Evolutionary conservation across 768 basidiomycete genomes (phyloP).

Genomic region (Lentinula edodes): DNA sequence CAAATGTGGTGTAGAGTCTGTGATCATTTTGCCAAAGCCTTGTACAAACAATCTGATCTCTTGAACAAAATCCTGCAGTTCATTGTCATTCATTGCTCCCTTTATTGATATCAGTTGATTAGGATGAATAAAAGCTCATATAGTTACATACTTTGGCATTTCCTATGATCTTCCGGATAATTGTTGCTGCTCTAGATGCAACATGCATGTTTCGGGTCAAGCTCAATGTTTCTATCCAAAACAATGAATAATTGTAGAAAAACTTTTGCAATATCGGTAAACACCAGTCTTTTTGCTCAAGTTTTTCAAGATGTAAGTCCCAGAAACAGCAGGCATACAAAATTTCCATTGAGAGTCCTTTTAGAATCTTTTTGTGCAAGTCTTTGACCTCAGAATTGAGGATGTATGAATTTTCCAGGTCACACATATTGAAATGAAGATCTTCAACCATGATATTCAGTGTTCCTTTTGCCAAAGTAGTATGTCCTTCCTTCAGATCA

Average conservation of each 20-base stretch:
- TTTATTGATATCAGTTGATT: not conserved
- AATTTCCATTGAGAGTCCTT: not conserved
- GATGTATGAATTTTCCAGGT: not conserved
- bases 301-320: not conserved
- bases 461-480: not conserved
- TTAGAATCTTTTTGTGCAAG: not conserved
- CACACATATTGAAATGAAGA: conserved; percentile 1
- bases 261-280: not conserved
- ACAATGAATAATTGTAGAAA: not conserved
- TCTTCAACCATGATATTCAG: not conserved
- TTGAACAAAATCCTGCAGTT: not conserved
- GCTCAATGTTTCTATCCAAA: not conserved
- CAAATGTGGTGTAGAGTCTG: conserved; percentile 13
- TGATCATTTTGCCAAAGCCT: conserved; percentile 7
- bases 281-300: too few relatives aligned
- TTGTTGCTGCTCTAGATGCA: not conserved
- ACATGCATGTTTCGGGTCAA: not conserved
- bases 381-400: not conserved
- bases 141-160: not conserved
- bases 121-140: not conserved
- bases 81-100: not conserved
- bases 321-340: not conserved
- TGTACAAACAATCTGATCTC: not conserved
- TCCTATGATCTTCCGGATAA: too few relatives aligned
- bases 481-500: not conserved